Evolutionary conservation across 1,139 yeast genomes (phyloP).

Genomic region (Magnusiomyces ingens): DNA sequence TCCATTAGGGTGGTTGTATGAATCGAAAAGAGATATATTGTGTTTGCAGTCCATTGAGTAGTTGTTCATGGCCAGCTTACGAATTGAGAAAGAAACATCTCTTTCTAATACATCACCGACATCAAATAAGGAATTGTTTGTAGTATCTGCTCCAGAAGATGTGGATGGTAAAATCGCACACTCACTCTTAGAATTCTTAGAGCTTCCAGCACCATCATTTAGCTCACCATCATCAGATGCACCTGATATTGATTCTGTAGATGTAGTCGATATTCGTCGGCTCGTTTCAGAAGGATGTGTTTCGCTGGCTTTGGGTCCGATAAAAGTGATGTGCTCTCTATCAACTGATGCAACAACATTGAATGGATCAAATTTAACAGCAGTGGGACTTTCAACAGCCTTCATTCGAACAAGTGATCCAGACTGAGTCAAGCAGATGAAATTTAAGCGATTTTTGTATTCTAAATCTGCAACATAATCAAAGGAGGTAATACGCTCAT

Average conservation of each 20-base stretch:
- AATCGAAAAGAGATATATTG: slow-evolving; percentile 58
- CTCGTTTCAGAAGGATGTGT: not conserved
- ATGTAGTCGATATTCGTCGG: not conserved
- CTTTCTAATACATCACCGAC: slow-evolving; percentile 22
- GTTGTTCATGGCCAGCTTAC: slow-evolving; percentile 63
- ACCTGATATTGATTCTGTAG: slow-evolving; percentile 18
- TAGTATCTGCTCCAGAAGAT: too few relatives aligned
- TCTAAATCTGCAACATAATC: slow-evolving; percentile 64
- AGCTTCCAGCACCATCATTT: slow-evolving; percentile 26
- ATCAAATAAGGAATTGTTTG: not conserved
- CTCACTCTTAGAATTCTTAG: slow-evolving; percentile 13
- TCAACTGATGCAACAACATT: slow-evolving; percentile 50
- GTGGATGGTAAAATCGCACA: slow-evolving; percentile 22
- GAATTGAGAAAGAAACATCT: slow-evolving; percentile 42
- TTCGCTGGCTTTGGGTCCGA: not conserved
- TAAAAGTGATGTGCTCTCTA: slow-evolving; percentile 8
- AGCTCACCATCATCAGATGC: slow-evolving; percentile 28
- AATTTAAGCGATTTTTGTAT: slow-evolving; percentile 41
- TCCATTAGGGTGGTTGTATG: slow-evolving; percentile 18
- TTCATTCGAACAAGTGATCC: slow-evolving; percentile 83
- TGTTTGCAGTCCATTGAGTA: slow-evolving; percentile 65
- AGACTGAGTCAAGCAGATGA: slow-evolving; percentile 83
- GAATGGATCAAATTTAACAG: slow-evolving; percentile 58
- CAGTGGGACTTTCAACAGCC: slow-evolving; percentile 59
- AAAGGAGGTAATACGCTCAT: slow-evolving; percentile 56